Conservation (phyloP, 1,284 basidiomycete species). For the Malassezia brasiliensis region DNA sequence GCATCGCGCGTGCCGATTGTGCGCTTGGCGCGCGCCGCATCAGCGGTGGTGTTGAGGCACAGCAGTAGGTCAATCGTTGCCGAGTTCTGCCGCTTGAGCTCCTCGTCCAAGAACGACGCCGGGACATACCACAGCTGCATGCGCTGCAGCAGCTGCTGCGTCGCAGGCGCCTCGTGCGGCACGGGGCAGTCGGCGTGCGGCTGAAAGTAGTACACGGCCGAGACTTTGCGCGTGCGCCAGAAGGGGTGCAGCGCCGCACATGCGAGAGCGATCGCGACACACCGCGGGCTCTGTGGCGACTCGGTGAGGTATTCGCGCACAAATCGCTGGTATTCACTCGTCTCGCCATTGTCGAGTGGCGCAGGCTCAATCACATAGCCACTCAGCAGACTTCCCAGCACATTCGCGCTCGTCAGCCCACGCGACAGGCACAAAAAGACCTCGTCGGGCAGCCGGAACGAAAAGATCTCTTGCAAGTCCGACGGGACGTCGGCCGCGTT, state of each 20-base stretch:
- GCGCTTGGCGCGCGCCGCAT: conserved; percentile 28
- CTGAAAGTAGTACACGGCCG: conserved; percentile 40
- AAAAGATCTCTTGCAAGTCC: conserved; percentile 92
- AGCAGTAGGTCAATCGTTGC: conserved; percentile 94
- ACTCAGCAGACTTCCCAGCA: conserved; percentile 79
- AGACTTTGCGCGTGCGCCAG: conserved; percentile 39
- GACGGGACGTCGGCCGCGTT: conserved; percentile 61
- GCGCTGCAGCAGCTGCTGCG: conserved; percentile 73
- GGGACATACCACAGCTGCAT: conserved; percentile 88
- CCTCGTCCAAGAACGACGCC: conserved; percentile 77
- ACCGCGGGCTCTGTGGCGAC: conserved; percentile 73
- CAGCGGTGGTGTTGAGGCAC: conserved; percentile 73
- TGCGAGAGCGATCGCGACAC: conserved; percentile 59
- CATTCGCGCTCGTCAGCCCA: conserved; percentile 74
- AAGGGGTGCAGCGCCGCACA: conserved; percentile 37
- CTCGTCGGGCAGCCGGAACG: conserved; percentile 86
- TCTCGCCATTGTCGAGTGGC: conserved; percentile 88
- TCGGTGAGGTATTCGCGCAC: conserved; percentile 93
- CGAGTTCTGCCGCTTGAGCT: conserved; percentile 88
- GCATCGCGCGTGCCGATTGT: conserved; percentile 35
- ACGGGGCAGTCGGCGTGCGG: conserved; percentile 26
- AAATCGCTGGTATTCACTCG: conserved; percentile 84
- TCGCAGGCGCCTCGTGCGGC: conserved; percentile 57
- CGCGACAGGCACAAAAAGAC: conserved; percentile 91
- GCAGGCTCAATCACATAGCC: conserved; percentile 72